Base-by-base conservation (phyloP, 345 rosid genomes). In the Microthlaspi erraticum region DNA sequence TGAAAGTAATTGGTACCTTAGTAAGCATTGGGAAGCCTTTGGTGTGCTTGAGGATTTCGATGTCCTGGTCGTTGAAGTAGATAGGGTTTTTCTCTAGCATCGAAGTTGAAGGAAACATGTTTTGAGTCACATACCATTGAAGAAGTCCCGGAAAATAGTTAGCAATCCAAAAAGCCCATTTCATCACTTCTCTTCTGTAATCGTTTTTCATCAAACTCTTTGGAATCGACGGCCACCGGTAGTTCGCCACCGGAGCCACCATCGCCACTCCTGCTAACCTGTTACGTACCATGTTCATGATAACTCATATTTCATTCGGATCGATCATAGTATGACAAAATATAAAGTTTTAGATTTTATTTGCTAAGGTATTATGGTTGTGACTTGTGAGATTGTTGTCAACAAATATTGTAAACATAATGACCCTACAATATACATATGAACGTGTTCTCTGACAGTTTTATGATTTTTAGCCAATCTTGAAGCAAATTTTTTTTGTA, bases 21-120 rank as follows among this genome's bases (percentile, higher is more conserved):
- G 84, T 86, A 44, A 90, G 89, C 97, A 90, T 93, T 42, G 96
- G 94, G 77, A 93, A 92, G 43, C 92, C 91, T 49, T 83, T 77
- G 3, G 70, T 83, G 67, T 73, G 84, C 76, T 85, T 81, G 60
- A 93, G 78, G 61, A 88, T 76, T 72, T 87, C 91, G 0, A 87
- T 75, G 74, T 91, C 97, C 36, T 77, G 81, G 58, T 80, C 60
- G 69, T 81, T 93, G 65, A 91, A 91, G 76, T 87, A 83, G 3
- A 79, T 44, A 10, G 94, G 85, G 49, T 82, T 83, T 50, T 78
- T 80, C 33, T 93, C 92, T 43, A 87, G 45, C 71, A 73, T 77
- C 5, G 87, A 79, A 55, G 83, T 78, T 19, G 91, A 78, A 71
- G 96, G 85, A 32, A 86, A 76, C 80, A 84, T 71, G 42, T 86